Evolutionary conservation across 2,329 filamentous ascomycete genomes (phyloP).

Genomic region (Calonectria pteridis): DNA sequence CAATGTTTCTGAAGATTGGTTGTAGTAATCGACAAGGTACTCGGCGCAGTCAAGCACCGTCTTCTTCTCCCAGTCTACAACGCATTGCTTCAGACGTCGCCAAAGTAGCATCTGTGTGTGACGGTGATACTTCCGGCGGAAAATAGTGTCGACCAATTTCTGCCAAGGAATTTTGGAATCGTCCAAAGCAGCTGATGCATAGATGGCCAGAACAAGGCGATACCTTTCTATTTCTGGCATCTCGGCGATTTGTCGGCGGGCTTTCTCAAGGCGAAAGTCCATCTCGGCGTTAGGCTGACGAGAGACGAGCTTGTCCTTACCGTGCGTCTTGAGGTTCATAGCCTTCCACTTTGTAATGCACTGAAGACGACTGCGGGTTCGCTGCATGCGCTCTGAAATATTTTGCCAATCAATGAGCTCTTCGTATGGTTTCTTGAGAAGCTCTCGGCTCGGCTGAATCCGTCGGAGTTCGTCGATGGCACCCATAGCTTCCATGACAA

Average conservation of each 20-base stretch:
- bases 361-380: slow-evolving; percentile 74
- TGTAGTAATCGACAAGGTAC: slow-evolving; percentile 51
- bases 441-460: slow-evolving; percentile 47
- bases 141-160: slow-evolving; percentile 56
- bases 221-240: slow-evolving; percentile 61
- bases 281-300: slow-evolving; percentile 48
- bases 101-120: slow-evolving; percentile 54
- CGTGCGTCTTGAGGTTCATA: slow-evolving; percentile 52
- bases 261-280: slow-evolving; percentile 59
- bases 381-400: slow-evolving; percentile 72
- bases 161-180: slow-evolving; percentile 66
- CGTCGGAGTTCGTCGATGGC: slow-evolving; percentile 57
- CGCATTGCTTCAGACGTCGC: slow-evolving; percentile 52
- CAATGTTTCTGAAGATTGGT: slow-evolving; percentile 47
- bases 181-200: slow-evolving; percentile 52
- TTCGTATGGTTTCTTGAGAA: slow-evolving; percentile 59
- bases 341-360: slow-evolving; percentile 76
- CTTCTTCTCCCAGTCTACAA: slow-evolving; percentile 49
- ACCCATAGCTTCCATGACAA: slow-evolving; percentile 66
- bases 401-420: slow-evolving; percentile 73
- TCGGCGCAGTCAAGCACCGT: slow-evolving; percentile 52
- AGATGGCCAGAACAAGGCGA: slow-evolving; percentile 58
- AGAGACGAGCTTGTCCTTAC: slow-evolving; percentile 50
- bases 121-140: slow-evolving; percentile 54
- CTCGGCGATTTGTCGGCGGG: slow-evolving; percentile 55